Base-by-base conservation (phyloP, 257 asterid genomes). In the Penstemon eatonii region DNA sequence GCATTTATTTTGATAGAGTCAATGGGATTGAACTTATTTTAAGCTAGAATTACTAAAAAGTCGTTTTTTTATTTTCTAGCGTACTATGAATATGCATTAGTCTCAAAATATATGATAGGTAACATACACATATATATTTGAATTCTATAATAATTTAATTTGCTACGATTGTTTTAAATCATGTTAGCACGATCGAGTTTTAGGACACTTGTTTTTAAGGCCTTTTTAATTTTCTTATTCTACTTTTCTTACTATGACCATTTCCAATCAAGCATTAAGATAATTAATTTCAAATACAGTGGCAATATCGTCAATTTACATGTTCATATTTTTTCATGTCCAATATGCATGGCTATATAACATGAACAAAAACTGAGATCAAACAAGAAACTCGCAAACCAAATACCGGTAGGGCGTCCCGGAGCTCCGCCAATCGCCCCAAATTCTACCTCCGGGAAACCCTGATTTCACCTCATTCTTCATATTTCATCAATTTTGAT, bases 371-470 rank as follows among this genome's bases (percentile, higher is more conserved):
- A 63, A 61, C 66, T 18, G 56, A 7, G 44, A 10, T 51, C 37
- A 36, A 44, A 43, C 33, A 13, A 55, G 51, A 46, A 65, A 65
- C 66, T 76, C 78, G 25, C 8, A 46, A 63, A 61, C 69, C 52
- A 49, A n/a, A 57, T 6, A 66, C 44, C 69, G 65, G 55, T 60
- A 25, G 44, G 69, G 60, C 55, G 59, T 42, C 46, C 69, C 73
- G 49, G 69, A 63, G 62, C 74, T 68, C 60, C 75, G 49, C 69
- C 61, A 67, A 63, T 8, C 11, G 37, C 63, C 51, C 63, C 65
- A 36, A 61, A 11, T 62, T 58, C 65, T 72, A 36, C 61, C 71
- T 54, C 52, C 61, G 74, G 61, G 6, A 51, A 69, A 57, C 18
- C 15, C 13, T 41, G 8, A 60, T 52, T 12, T 1, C 56, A 33